Conservation (phyloP, 2,329 filamentous ascomycete species). For the Allantophomopsis lycopodina region DNA sequence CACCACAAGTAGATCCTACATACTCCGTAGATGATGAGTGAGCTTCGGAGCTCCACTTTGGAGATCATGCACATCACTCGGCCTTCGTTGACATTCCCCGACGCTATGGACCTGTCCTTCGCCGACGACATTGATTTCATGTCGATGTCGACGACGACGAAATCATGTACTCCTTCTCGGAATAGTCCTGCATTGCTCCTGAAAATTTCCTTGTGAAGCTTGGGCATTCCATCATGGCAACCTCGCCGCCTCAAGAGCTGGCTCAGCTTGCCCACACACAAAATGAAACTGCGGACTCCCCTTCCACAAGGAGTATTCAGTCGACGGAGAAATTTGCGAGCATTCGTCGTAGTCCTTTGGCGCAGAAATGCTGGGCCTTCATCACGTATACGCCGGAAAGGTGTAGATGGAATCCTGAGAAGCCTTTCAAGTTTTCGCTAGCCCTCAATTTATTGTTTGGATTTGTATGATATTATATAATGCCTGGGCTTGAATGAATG, state of each 20-base stretch:
- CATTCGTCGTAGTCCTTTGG: conserved; percentile 6
- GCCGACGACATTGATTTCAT: too few species aligned
- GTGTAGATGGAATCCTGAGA: conserved; percentile 53
- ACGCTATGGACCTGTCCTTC: too few species aligned
- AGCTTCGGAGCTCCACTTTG: too few species aligned
- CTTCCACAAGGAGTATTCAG: conserved; percentile 4
- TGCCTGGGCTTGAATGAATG: background rate
- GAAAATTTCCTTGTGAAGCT: too few species aligned
- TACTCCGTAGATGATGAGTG: too few species aligned
- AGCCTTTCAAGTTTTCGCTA: conserved; percentile 55
- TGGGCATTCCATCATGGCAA: conserved; percentile 3
- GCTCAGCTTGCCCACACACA: background rate
- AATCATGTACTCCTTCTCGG: too few species aligned
- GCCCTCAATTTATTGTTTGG: conserved; percentile 55
- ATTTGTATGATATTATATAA: conserved; percentile 16
- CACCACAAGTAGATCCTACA: too few species aligned
- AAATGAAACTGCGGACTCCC: background rate
- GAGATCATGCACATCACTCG: too few species aligned
- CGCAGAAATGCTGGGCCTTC: conserved; percentile 9
- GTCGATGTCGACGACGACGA: too few species aligned
- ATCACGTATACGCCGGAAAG: conserved; percentile 47
- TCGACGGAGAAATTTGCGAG: conserved; percentile 4
- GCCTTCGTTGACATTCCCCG: too few species aligned
- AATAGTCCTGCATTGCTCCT: too few species aligned
- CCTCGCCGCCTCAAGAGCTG: background rate